phyloP scores from a whole-genome alignment of 2,329 filamentous ascomycete species.

The Epichloe baconii region DNA sequence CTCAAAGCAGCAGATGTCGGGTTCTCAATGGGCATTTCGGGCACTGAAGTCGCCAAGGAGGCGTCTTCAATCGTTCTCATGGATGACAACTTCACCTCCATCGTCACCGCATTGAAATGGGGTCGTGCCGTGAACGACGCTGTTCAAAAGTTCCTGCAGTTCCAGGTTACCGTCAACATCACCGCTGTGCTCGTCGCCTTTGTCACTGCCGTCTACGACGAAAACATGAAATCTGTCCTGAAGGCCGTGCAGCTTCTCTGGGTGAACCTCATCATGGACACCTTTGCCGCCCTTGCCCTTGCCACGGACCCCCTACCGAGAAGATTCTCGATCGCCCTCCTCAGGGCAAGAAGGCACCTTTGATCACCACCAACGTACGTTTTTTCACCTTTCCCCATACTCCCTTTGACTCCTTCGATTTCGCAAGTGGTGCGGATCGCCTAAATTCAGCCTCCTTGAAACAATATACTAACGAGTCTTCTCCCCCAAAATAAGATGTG shows the following conservation, averaged over 20 bases:
- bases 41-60: slow-evolving; percentile 75
- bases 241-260: slow-evolving; percentile 86
- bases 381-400: slow-evolving; percentile 13
- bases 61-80: slow-evolving; percentile 76
- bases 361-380: slow-evolving; percentile 45
- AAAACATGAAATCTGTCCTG: slow-evolving; percentile 58
- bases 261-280: slow-evolving; percentile 98
- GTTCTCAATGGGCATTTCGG: slow-evolving; percentile 79
- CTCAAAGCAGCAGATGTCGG: slow-evolving; percentile 72
- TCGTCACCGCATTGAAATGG: slow-evolving; percentile 73
- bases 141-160: slow-evolving; percentile 64
- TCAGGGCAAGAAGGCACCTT: slow-evolving; percentile 50
- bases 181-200: slow-evolving; percentile 83
- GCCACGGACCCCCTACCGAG: slow-evolving; percentile 66
- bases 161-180: slow-evolving; percentile 79
- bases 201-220: slow-evolving; percentile 66
- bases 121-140: slow-evolving; percentile 66
- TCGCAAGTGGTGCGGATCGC: too few relatives aligned
- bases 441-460: too few relatives aligned
- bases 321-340: slow-evolving; percentile 42
- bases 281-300: slow-evolving; percentile 76
- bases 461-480: slow-evolving; percentile 12
- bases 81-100: slow-evolving; percentile 78
- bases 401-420: too few relatives aligned
- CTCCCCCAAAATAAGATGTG: slow-evolving; percentile 71